Conservation (phyloP, 768 basidiomycete genomes). For the Suillus tomentosus region DNA sequence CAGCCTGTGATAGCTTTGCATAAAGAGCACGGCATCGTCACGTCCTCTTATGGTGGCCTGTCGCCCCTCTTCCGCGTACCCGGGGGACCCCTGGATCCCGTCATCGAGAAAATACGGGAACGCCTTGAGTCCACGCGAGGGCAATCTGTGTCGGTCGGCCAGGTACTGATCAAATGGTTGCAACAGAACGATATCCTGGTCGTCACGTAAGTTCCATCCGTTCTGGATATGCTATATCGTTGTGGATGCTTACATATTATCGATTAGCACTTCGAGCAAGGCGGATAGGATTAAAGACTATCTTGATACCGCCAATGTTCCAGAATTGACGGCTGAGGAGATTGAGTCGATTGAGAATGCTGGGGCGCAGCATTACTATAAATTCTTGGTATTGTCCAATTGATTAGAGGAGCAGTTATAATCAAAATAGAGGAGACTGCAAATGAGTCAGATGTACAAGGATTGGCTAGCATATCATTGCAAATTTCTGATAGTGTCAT, state of each 20-base stretch:
- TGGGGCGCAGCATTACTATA: constrained; percentile 20
- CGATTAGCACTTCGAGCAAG: constrained; percentile 25
- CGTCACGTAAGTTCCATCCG: constrained; percentile 2
- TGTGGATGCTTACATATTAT: neutral
- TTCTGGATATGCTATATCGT: neutral
- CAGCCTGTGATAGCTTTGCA: constrained; percentile 25
- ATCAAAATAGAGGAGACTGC: neutral
- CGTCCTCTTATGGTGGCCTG: constrained; percentile 35
- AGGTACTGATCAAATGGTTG: constrained; percentile 25
- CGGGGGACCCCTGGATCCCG: constrained; percentile 25
- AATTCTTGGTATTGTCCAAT: constrained; percentile 9
- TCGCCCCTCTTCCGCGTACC: neutral
- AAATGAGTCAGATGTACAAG: neutral
- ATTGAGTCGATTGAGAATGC: constrained; percentile 22
- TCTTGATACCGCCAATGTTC: constrained; percentile 21
- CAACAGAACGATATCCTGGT: constrained; percentile 11
- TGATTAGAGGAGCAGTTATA: neutral
- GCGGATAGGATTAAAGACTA: constrained; percentile 25
- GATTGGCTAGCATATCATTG: neutral
- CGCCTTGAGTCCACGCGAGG: constrained; percentile 18
- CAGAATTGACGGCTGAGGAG: constrained; percentile 28
- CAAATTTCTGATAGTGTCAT: neutral
- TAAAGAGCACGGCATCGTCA: constrained; percentile 23
- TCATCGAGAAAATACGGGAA: constrained; percentile 28
- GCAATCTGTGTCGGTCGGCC: constrained; percentile 20